Percentiles rank a stretch among this genome's conserved stretches.
Conservation (phyloP, 2,329 filamentous ascomycete species). For the Ascochyta viciae-villosae region DNA sequence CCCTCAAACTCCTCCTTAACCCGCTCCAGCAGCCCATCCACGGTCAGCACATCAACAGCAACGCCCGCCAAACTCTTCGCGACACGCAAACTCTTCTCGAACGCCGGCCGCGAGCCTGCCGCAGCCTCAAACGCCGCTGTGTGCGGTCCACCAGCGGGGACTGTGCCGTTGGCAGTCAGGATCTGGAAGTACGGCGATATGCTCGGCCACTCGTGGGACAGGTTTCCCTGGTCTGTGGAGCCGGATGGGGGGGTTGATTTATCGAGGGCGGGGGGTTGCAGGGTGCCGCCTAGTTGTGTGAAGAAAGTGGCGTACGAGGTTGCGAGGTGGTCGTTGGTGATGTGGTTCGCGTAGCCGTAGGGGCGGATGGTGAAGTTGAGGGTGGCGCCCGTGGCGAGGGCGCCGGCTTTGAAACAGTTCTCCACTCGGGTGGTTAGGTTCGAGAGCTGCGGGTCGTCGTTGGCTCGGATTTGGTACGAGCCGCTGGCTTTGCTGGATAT, state of each 20-base stretch:
- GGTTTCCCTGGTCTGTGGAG: conserved; percentile 26
- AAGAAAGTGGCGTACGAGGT: conserved; percentile 14
- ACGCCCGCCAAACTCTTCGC: conserved; percentile 23
- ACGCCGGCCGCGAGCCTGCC: conserved; percentile 16
- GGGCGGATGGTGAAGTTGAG: conserved; percentile 22
- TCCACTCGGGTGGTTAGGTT: conserved; percentile 16
- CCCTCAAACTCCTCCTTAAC: conserved; percentile 21
- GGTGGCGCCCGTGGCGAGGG: conserved; percentile 15
- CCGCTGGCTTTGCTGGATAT: conserved; percentile 13
- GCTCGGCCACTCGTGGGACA: conserved; percentile 23
- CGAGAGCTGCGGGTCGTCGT: conserved; percentile 13
- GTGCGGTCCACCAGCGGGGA: conserved; percentile 20
- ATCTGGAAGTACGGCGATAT: conserved; percentile 28
- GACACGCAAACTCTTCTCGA: conserved; percentile 22
- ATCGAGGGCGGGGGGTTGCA: conserved; percentile 2
- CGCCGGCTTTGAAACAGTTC: conserved; percentile 23
- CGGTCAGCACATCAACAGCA: conserved; percentile 20
- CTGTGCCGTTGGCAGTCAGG: conserved; percentile 19
- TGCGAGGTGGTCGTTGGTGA: conserved; percentile 21
- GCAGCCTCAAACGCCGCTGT: conserved; percentile 23
- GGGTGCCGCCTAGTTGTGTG: conserved; percentile 1
- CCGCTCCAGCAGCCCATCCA: conserved; percentile 19
- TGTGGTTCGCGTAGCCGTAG: conserved; percentile 21
- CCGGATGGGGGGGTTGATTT: conserved; percentile 14
- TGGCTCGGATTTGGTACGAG: conserved; percentile 20